phyloP scores from a whole-genome alignment of 495 filamentous ascomycete species.

The Daldinia grandis region DNA sequence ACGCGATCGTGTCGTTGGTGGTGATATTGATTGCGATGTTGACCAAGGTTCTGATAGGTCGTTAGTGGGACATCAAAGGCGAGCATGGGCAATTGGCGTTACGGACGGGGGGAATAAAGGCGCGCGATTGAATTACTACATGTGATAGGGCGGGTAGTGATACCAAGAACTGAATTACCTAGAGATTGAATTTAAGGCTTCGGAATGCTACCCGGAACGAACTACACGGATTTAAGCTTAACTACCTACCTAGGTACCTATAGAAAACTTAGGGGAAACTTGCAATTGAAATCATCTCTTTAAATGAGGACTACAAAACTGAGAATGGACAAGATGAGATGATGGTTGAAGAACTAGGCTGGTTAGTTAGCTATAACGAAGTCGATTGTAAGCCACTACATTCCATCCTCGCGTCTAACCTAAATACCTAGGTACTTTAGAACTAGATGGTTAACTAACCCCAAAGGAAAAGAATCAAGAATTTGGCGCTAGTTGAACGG shows the following conservation, averaged over 20 bases:
- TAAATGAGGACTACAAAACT: too few relatives aligned
- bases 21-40: conserved; percentile 62
- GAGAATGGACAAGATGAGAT: neutral
- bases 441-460: too few relatives aligned
- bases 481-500: conserved; percentile 25
- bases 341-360: neutral
- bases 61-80: neutral
- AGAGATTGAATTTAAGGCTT: conserved; percentile 7
- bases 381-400: neutral
- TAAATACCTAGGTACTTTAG: too few relatives aligned
- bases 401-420: too few relatives aligned
- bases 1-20: conserved; percentile 62
- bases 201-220: neutral
- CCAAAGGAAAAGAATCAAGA: neutral
- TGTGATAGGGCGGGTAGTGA: conserved; percentile 12
- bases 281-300: too few relatives aligned
- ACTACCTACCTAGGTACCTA: neutral
- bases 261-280: neutral
- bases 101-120: conserved; percentile 8
- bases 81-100: conserved; percentile 26
- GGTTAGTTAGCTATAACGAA: neutral
- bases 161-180: conserved; percentile 22
- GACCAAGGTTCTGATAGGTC: conserved; percentile 49
- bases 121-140: neutral
- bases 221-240: neutral